Conservation (phyloP, 31 red algal species). For the Porphyra umbilicalis region DNA sequence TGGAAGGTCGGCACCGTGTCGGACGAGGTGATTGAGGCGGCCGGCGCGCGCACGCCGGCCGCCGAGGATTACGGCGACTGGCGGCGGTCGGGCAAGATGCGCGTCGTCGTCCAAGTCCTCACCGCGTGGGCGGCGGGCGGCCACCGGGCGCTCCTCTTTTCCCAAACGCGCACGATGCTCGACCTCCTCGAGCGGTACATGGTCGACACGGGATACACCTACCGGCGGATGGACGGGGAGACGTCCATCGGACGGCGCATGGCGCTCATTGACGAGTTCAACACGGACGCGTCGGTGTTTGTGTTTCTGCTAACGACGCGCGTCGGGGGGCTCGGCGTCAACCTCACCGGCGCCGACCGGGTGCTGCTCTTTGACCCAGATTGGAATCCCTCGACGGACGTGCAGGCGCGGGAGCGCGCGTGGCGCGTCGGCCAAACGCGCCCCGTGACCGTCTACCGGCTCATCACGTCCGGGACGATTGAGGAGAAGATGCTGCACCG, state of each 20-base stretch:
- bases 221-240: conserved; percentile 91
- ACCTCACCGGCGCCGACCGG: conserved; percentile 94
- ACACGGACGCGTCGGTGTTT: conserved; percentile 52
- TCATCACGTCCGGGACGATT: conserved; percentile 93
- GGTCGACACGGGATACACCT: conserved; percentile 40
- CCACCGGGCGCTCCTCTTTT: conserved; percentile 86
- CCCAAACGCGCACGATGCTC: conserved; percentile 87
- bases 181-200: conserved; percentile 78
- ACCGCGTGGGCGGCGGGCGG: conserved; percentile 45
- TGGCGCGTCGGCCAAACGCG: conserved; percentile 96
- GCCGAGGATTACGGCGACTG: conserved; percentile 67
- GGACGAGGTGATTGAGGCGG: conserved; percentile 4
- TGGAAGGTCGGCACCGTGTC: not conserved
- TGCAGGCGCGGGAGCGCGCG: conserved; percentile 93
- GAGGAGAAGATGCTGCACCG: conserved; percentile 99
- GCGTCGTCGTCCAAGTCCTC: conserved; percentile 69
- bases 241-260: conserved; percentile 72
- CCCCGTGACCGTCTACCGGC: conserved; percentile 79
- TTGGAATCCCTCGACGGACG: conserved; percentile 96
- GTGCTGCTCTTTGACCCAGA: conserved; percentile 94
- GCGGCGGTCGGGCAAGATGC: conserved; percentile 72
- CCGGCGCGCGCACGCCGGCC: not conserved
- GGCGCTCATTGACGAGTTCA: conserved; percentile 89
- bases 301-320: conserved; percentile 91
- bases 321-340: conserved; percentile 91